phyloP scores from a whole-genome alignment of 2,329 filamentous ascomycete genomes.

The Endothia cerciana region DNA sequence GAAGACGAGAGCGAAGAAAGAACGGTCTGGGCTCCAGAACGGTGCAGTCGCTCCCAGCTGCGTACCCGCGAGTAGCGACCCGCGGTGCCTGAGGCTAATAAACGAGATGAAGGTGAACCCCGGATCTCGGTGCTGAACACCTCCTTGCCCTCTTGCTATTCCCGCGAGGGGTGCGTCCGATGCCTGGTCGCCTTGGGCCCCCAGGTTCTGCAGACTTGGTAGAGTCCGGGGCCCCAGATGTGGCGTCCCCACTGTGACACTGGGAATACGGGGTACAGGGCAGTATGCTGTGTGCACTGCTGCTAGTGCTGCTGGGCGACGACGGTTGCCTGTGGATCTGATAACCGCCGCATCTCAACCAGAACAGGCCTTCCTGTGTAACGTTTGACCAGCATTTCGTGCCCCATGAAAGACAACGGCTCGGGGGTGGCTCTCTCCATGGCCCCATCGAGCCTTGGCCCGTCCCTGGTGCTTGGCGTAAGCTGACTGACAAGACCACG shows the following conservation, averaged over 20 bases:
- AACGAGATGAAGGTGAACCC: neutral
- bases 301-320: neutral
- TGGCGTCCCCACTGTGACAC: neutral
- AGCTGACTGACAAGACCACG: neutral
- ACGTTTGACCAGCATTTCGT: neutral
- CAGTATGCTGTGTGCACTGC: neutral
- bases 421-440: neutral
- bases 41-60: neutral
- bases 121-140: too few relatives aligned
- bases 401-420: neutral
- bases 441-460: neutral
- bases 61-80: neutral
- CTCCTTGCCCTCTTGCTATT: neutral
- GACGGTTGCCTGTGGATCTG: neutral
- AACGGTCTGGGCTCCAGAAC: neutral
- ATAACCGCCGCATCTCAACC: neutral
- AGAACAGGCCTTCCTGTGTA: neutral
- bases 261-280: neutral
- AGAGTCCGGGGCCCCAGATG: conserved; percentile 9
- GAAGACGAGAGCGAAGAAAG: neutral
- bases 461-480: neutral
- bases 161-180: neutral
- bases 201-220: neutral
- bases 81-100: neutral
- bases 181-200: neutral